Base-by-base conservation (phyloP, 768 basidiomycete genomes). In the Tylopilus plumbeoviolaceoides region DNA sequence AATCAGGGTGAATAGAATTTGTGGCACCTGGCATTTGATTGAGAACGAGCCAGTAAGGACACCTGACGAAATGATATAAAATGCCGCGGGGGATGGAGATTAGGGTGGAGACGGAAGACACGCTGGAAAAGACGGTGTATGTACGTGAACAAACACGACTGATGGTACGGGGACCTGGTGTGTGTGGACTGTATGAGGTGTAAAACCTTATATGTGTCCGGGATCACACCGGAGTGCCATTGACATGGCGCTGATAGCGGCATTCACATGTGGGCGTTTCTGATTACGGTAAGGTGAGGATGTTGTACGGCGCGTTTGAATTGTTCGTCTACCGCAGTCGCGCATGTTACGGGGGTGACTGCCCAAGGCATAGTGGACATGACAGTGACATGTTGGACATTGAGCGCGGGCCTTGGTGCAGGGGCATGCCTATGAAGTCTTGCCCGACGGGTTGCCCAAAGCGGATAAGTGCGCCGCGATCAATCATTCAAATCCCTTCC, bases 131-230 rank as follows among this genome's bases (percentile, higher is more conserved):
- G 63, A 67, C 57, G 48, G 63, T 52, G 53, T 42, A 59, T 64
- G 70, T 69, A 69, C 68, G 70, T 69, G 68, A 69, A 63, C 51
- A 60, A 58, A 69, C 68, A 70, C 58, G 59, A 66, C 30, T 56
- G 59, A 52, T 50, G 58, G 53, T 68, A 57, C 68, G 70, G 68
- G 69, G 69, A 69, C 69, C 69, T 70, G 50, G 55, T 50, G 55
- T 50, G 63, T 56, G 63, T 54, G 63, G 57, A 48, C 55, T 40
- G 57, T 64, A 66, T 68, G 67, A 69, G 69, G 60, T 69, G 61
- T 63, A 65, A 66, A 68, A 65, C 44, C 58, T 65, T 60, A 65
- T 62, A 69, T 69, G 66, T 50, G 35, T 60, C 51, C 51, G 56
- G 54, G 54, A 59, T 70, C 62, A 66, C 67, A 62, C 59, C 56